These are phyloP conservation scores for Globisporangium recalcitrans DNA, from an alignment of 352 stramenopile genomes.

Conservation along the genomic window DNA sequence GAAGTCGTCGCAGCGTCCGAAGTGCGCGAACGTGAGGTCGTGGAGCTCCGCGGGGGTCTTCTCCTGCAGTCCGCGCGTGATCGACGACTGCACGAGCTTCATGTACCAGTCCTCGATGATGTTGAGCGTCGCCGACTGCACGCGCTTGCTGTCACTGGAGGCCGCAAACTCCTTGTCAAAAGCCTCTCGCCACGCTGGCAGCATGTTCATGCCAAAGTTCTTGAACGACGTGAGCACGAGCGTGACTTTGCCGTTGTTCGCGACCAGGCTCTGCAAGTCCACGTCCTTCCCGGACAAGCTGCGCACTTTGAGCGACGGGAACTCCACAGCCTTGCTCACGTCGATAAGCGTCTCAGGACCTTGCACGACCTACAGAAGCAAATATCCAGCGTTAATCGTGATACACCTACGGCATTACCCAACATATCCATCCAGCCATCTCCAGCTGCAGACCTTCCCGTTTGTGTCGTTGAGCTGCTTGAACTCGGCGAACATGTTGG, in stretches of 20 bases:
- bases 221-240: conserved; percentile 84
- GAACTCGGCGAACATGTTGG: conserved; percentile 87
- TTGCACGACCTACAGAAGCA: conserved; percentile 30
- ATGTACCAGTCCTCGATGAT: conserved; percentile 90
- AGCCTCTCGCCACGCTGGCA: conserved; percentile 66
- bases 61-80: conserved; percentile 50
- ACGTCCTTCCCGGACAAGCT: conserved; percentile 38
- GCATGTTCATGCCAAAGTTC: conserved; percentile 80
- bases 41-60: conserved; percentile 46
- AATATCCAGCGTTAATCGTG: no score
- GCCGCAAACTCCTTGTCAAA: conserved; percentile 46
- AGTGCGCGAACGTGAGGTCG: conserved; percentile 55
- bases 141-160: conserved; percentile 14
- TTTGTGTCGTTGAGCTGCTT: conserved; percentile 87
- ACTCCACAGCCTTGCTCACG: conserved; percentile 46
- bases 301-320: conserved; percentile 54
- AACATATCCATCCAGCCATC: no score
- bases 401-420: no score
- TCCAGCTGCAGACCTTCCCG: conserved; percentile 39
- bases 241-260: conserved; percentile 41
- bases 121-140: conserved; percentile 71
- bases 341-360: conserved; percentile 45
- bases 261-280: conserved; percentile 53
- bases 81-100: conserved; percentile 70
- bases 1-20: conserved; percentile 78